A percentile compares a stretch with the other conserved stretches of the same genome.
These are phyloP conservation scores for Casuarina cunninghamiana DNA, from an alignment of 306 rosid species.

Conservation along the genomic window DNA sequence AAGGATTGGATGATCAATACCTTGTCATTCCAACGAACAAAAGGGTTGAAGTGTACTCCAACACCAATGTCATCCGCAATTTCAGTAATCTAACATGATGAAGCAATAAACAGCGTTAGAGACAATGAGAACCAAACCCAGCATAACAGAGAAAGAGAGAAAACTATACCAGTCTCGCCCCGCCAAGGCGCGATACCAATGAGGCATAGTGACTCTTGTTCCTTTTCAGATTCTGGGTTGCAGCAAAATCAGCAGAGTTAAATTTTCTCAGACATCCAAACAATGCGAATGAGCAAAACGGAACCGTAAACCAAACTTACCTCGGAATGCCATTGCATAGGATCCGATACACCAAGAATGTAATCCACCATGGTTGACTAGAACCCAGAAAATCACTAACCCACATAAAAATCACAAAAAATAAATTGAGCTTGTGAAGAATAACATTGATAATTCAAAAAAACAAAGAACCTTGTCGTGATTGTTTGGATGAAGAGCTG, in stretches of 20 bases:
- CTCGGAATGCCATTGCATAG: constrained; percentile 67
- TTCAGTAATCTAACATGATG: constrained; percentile 56
- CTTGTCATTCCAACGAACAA: constrained; percentile 79
- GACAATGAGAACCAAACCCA: constrained; percentile 10
- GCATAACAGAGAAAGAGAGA: constrained; percentile 13
- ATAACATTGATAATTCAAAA: background rate
- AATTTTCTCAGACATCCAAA: background rate
- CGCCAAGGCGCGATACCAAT: constrained; percentile 79
- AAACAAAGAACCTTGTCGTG: constrained; percentile 37
- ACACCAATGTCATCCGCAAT: constrained; percentile 84
- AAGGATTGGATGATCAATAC: constrained; percentile 37
- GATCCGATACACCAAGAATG: constrained; percentile 53
- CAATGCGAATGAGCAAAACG: constrained; percentile 21
- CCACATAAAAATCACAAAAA: background rate
- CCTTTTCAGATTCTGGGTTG: constrained; percentile 67
- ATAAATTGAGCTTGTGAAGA: background rate
- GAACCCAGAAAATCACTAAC: constrained; percentile 10
- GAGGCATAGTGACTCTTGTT: constrained; percentile 88
- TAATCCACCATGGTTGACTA: constrained; percentile 50
- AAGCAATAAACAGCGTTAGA: constrained; percentile 29
- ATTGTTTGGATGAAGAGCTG: constrained; percentile 52
- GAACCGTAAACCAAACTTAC: constrained; percentile 36
- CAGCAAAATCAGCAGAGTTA: constrained; percentile 5
- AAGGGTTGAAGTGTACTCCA: constrained; percentile 96
- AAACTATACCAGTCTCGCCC: constrained; percentile 69